A percentile compares a stretch with the other conserved stretches of the same genome.
Conservation (phyloP, 345 rosid species). For the Populus pruinosa region DNA sequence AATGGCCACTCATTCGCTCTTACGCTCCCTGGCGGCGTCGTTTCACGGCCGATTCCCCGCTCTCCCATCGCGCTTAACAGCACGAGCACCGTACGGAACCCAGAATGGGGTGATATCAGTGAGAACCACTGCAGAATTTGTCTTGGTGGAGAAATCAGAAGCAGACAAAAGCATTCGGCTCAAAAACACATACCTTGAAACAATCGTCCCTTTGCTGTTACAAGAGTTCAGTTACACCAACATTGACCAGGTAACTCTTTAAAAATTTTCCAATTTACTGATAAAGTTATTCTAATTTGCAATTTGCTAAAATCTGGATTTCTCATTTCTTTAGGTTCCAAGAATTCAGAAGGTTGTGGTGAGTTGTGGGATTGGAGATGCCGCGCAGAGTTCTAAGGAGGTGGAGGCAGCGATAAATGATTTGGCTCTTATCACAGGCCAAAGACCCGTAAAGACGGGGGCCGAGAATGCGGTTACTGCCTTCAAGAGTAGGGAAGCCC, state of each 20-base stretch:
- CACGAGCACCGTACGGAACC: constrained; percentile 22
- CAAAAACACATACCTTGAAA: constrained; percentile 66
- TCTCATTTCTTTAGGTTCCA: constrained; percentile 52
- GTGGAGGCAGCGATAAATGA: constrained; percentile 83
- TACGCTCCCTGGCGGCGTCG: constrained; percentile 52
- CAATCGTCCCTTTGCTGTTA: constrained; percentile 71
- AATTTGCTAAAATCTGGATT: background rate
- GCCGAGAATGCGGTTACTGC: constrained; percentile 74
- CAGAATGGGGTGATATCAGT: constrained; percentile 38
- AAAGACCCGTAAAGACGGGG: constrained; percentile 80
- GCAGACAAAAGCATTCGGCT: constrained; percentile 64
- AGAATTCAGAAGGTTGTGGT: constrained; percentile 79
- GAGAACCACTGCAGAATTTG: constrained; percentile 49
- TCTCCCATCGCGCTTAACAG: constrained; percentile 33
- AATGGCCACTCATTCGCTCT: constrained; percentile 54
- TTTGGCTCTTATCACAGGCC: constrained; percentile 77
- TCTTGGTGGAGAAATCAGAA: constrained; percentile 80
- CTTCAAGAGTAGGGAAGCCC: constrained; percentile 90
- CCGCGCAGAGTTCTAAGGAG: constrained; percentile 86
- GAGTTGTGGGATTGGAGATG: constrained; percentile 97
- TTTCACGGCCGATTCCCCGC: constrained; percentile 50
- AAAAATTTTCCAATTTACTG: background rate
- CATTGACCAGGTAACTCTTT: constrained; percentile 57
- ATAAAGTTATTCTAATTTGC: background rate
- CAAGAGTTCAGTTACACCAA: constrained; percentile 83